phyloP scores from a whole-genome alignment of 2,329 filamentous ascomycete species.

The Rutstroemia sp. region DNA sequence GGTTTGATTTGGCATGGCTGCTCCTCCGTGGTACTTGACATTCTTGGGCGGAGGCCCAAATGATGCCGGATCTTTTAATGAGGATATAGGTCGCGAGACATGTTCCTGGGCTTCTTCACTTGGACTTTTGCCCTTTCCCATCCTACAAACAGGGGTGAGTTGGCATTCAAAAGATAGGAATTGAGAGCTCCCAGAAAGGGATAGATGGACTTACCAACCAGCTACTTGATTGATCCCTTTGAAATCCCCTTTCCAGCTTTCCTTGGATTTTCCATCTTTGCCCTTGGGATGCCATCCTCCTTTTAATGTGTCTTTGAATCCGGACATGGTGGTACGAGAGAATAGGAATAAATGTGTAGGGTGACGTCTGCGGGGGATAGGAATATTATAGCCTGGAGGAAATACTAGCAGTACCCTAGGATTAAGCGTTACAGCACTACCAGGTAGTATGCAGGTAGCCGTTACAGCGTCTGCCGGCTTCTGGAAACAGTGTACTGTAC shows the following conservation, averaged over 20 bases:
- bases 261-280: constrained; percentile 40
- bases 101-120: constrained; percentile 19
- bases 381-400: too few species aligned
- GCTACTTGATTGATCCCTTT: constrained; percentile 31
- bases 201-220: constrained; percentile 21
- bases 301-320: constrained; percentile 40
- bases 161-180: neutral
- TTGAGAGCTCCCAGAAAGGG: neutral
- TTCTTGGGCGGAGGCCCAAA: constrained; percentile 63
- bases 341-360: neutral
- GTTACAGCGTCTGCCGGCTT: neutral
- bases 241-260: constrained; percentile 42
- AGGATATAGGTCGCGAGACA: constrained; percentile 43
- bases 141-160: constrained; percentile 6
- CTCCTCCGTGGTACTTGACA: constrained; percentile 26
- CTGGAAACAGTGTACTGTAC: too few species aligned
- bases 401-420: neutral
- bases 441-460: neutral
- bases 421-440: neutral
- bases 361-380: constrained; percentile 2
- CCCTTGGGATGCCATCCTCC: constrained; percentile 47
- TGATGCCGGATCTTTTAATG: constrained; percentile 54
- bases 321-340: constrained; percentile 13
- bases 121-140: constrained; percentile 29
- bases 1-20: constrained; percentile 24